Evolutionary conservation across 2,329 filamentous ascomycete genomes (phyloP).

Genomic region (Hymenoscyphus occultus): DNA sequence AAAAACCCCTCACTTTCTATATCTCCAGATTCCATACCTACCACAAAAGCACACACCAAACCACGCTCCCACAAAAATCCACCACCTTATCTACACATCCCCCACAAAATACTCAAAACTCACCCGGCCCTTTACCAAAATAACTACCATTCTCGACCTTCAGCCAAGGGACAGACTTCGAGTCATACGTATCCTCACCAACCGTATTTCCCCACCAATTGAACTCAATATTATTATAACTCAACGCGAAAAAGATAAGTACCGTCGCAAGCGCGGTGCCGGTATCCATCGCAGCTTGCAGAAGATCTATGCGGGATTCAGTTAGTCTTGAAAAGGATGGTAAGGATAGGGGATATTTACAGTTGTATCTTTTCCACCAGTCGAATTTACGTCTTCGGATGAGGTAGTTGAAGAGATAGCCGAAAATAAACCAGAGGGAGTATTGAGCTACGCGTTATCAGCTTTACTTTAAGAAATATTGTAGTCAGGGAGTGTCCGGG

Average conservation of each 20-base stretch:
- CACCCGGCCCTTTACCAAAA: slow-evolving; percentile 37
- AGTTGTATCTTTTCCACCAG: slow-evolving; percentile 78
- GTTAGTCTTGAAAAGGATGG: neutral
- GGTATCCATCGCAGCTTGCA: slow-evolving; percentile 67
- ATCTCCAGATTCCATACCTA: no score
- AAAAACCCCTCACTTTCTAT: no score
- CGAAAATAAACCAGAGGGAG: slow-evolving; percentile 64
- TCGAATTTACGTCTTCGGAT: slow-evolving; percentile 62
- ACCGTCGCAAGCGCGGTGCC: slow-evolving; percentile 65
- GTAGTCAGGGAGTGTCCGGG: neutral
- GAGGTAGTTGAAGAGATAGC: slow-evolving; percentile 65
- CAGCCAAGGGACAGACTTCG: slow-evolving; percentile 37
- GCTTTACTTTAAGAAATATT: neutral
- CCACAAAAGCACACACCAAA: no score
- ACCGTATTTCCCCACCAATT: slow-evolving; percentile 62
- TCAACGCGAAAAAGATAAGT: slow-evolving; percentile 61
- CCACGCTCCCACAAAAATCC: no score
- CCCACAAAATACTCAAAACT: slow-evolving; percentile 25
- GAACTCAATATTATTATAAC: slow-evolving; percentile 57
- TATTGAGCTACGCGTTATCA: slow-evolving; percentile 63
- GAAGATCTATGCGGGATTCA: slow-evolving; percentile 46
- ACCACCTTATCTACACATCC: neutral
- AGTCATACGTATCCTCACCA: slow-evolving; percentile 37
- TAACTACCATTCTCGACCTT: slow-evolving; percentile 32
- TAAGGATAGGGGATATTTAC: neutral